Conservation (phyloP, 306 rosid species). For the Chamaecrista fasciculata region DNA sequence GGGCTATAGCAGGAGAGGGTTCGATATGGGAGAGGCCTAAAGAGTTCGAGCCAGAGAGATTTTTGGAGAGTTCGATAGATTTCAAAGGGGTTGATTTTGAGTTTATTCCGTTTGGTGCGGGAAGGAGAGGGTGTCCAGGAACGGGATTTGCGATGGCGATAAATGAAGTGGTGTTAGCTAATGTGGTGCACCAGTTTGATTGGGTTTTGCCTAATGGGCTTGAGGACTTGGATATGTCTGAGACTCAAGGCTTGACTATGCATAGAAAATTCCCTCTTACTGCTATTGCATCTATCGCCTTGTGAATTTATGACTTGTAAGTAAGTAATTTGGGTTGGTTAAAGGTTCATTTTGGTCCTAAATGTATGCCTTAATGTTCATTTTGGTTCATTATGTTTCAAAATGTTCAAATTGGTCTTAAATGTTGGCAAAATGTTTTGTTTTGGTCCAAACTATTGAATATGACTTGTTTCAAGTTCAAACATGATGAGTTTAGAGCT, state of each 20-base stretch:
- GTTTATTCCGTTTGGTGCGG: constrained; percentile 29
- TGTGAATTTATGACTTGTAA: too few relatives aligned
- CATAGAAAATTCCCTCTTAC: constrained; percentile 24
- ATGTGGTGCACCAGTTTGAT: constrained; percentile 11
- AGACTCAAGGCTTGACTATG: neutral
- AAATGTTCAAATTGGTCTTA: too few relatives aligned
- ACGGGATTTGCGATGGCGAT: neutral
- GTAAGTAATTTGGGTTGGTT: too few relatives aligned
- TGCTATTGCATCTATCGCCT: too few relatives aligned
- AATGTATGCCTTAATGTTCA: too few relatives aligned
- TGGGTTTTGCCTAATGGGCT: constrained; percentile 6
- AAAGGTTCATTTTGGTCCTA: too few relatives aligned
- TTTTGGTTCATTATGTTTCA: too few relatives aligned
- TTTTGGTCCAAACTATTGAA: too few relatives aligned
- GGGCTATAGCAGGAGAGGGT: constrained; percentile 25
- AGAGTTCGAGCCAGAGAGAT: constrained; percentile 26
- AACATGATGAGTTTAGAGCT: too few relatives aligned
- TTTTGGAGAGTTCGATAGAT: constrained; percentile 18
- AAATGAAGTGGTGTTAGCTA: neutral
- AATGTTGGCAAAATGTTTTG: too few relatives aligned
- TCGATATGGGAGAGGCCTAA: neutral
- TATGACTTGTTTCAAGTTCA: too few relatives aligned
- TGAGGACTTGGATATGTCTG: neutral
- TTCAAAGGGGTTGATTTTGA: constrained; percentile 20
- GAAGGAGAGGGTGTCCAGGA: constrained; percentile 22